These are phyloP conservation scores for Fusarium robinianum DNA, from an alignment of 2,329 filamentous ascomycete genomes.

Conservation along the genomic window DNA sequence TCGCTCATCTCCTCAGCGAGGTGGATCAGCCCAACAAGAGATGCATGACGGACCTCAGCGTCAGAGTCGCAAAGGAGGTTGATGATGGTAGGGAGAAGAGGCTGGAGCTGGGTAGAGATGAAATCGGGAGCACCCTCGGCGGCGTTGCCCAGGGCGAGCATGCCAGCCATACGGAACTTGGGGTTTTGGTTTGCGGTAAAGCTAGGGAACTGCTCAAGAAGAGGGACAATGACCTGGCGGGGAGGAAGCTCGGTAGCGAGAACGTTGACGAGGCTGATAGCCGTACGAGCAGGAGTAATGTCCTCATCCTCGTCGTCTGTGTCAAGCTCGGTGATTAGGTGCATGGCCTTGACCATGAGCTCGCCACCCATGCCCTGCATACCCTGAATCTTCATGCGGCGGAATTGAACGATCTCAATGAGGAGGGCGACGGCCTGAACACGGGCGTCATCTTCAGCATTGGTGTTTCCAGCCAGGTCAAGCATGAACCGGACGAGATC, in stretches of 20 bases:
- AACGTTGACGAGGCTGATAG: slow-evolving; percentile 85
- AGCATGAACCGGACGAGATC: slow-evolving; percentile 95
- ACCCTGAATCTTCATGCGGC: slow-evolving; percentile 93
- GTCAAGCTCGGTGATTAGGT: slow-evolving; percentile 88
- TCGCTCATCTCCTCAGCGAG: slow-evolving; percentile 93
- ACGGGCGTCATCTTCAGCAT: slow-evolving; percentile 81
- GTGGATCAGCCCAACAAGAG: slow-evolving; percentile 84
- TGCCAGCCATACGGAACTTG: slow-evolving; percentile 84
- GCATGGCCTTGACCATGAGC: slow-evolving; percentile 83
- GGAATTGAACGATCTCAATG: slow-evolving; percentile 87
- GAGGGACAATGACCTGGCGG: slow-evolving; percentile 89
- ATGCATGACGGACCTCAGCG: slow-evolving; percentile 80
- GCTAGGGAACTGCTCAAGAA: slow-evolving; percentile 82
- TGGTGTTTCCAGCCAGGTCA: slow-evolving; percentile 75
- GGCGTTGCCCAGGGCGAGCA: slow-evolving; percentile 88
- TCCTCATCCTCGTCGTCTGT: slow-evolving; percentile 79
- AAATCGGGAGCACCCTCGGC: slow-evolving; percentile 98
- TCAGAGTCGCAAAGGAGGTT: slow-evolving; percentile 84
- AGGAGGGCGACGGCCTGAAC: slow-evolving; percentile 92
- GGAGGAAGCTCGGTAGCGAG: slow-evolving; percentile 87
- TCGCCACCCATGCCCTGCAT: slow-evolving; percentile 82
- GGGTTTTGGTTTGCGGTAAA: slow-evolving; percentile 78
- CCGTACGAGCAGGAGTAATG: slow-evolving; percentile 77
- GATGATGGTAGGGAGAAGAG: slow-evolving; percentile 83
- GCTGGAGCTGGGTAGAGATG: slow-evolving; percentile 87